phyloP scores from a whole-genome alignment of 192 early-diverging fungal species.

The Backusella mclennaniae region DNA sequence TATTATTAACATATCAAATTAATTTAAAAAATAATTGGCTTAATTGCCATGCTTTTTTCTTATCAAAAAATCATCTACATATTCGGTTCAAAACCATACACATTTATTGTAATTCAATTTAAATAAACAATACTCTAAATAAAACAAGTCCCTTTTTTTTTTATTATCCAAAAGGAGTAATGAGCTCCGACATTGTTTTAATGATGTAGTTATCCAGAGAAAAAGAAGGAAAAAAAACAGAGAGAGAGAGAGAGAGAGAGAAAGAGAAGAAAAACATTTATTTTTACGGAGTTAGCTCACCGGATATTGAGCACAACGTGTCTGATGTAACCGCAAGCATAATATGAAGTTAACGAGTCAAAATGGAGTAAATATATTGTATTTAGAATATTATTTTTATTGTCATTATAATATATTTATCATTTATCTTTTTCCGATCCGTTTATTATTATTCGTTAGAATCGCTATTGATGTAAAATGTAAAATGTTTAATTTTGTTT shows the following conservation, averaged over 20 bases:
- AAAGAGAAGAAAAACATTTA: background rate
- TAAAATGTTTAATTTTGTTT: too few species aligned
- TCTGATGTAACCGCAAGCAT: background rate
- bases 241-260: background rate
- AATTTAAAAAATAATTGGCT: background rate
- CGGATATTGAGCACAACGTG: background rate
- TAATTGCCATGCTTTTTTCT: slow-evolving; percentile 4
- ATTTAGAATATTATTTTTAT: background rate
- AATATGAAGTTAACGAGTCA: slow-evolving; percentile 4
- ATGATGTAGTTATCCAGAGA: background rate
- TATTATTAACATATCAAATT: background rate
- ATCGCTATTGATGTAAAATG: too few species aligned
- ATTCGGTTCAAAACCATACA: background rate
- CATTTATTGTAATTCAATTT: background rate
- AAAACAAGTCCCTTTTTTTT: background rate
- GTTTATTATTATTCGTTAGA: background rate
- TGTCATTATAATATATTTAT: background rate
- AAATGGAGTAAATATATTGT: slow-evolving; percentile 5
- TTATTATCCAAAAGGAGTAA: background rate
- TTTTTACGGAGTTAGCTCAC: background rate
- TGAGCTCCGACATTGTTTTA: background rate
- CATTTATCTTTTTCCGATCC: background rate
- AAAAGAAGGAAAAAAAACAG: background rate
- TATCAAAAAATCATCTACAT: background rate
- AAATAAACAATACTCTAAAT: background rate